A percentile compares a stretch with the other conserved stretches of the same genome.
Conservation (phyloP, 2,329 filamentous ascomycete genomes). For the Zasmidium citrigriseum region DNA sequence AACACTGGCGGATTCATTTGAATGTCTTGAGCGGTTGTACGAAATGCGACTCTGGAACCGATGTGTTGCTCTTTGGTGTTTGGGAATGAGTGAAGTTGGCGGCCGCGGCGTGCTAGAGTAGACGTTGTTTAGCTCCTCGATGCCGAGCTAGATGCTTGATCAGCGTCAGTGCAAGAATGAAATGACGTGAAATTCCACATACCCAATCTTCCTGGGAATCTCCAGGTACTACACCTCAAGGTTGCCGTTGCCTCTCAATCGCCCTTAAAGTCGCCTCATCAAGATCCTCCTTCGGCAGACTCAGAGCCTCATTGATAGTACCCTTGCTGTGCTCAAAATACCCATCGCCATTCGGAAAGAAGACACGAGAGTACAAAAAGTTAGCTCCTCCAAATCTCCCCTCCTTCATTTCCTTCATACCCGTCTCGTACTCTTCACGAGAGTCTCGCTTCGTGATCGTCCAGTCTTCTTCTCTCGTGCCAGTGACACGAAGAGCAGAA, state of each 20-base stretch:
- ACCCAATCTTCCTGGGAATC: no score
- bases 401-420: constrained; percentile 44
- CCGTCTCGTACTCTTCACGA: constrained; percentile 52
- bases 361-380: constrained; percentile 53
- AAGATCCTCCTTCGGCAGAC: constrained; percentile 57
- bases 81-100: no score
- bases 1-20: no score
- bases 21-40: no score
- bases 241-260: not conserved
- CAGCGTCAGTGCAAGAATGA: no score
- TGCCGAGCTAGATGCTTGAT: no score
- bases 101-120: no score
- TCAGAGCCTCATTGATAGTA: constrained; percentile 57
- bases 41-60: no score
- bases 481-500: constrained; percentile 59
- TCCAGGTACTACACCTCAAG: not conserved
- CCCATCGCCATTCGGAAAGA: constrained; percentile 40
- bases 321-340: constrained; percentile 40
- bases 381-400: constrained; percentile 37
- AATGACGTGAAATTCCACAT: no score
- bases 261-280: constrained; percentile 54
- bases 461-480: constrained; percentile 62
- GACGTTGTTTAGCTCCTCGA: no score
- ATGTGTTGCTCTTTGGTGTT: no score
- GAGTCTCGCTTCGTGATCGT: constrained; percentile 51